Evolutionary conservation across 805 yeast genomes (phyloP), one percentile per base, ranked within the genome.

Genomic region (Zygosaccharomyces pseudorouxii): DNA sequence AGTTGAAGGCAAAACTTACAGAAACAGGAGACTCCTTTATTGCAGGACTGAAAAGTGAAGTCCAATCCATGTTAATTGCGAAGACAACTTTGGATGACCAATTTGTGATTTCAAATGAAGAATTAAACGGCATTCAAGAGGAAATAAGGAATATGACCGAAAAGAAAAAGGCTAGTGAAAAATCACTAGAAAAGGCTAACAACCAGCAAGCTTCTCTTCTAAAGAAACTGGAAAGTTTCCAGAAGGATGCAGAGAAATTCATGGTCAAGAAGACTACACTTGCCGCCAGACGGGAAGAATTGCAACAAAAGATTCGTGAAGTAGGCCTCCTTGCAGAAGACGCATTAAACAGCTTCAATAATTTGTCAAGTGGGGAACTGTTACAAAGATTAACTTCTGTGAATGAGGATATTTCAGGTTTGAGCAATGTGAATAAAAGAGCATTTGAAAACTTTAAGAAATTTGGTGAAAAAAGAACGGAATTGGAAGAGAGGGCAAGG

Each of bases 321-420:
- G 69, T 90, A 36, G 97, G 97, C n/a, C 86, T 86, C 3, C 71
- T 92, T 14, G 92, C 97, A 0, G 97, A 89, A 58, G 89, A 86
- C 46, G 89, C 93, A 0, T 81, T 87, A 55, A 74, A 73, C 11
- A 60, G 67, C 29, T 79, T 73, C 57, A 75, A 73, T 30, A 63
- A 68, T 30, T 56, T 70, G 16, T 61, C 70, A 2, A 79, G 88
- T 9, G 80, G 78, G 33, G 72, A 75, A 5, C 65, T 90, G 28
- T 65, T 86, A 42, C 58, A 64, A 12, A 70, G 75, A 46, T 71
- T 89, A 51, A 81, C 78, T 45, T 67, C 67, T 23, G 76, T 80
- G 5, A 79, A 82, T 37, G 78, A 76, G 30, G 78, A 76, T 25
- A 69, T 92, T 35, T 77, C 79, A 38, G 74, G 78, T 55, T 84